A percentile compares a stretch with the other conserved stretches of the same genome.
phyloP scores from a whole-genome alignment of 2,329 filamentous ascomycete genomes.

The Fusarium oxysporum region DNA sequence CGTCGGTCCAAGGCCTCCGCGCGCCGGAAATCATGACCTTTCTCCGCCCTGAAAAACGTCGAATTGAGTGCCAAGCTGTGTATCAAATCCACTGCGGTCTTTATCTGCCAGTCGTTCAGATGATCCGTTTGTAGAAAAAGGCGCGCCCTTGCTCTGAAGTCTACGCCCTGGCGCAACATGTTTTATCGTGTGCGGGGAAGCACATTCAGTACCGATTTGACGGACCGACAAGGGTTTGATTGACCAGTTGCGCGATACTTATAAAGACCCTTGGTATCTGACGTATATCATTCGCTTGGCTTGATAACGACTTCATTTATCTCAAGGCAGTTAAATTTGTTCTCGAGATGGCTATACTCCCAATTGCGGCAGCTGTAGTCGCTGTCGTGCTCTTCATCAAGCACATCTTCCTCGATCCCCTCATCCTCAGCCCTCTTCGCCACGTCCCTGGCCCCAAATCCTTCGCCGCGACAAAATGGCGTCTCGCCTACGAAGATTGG shows the following conservation, averaged over 20 bases:
- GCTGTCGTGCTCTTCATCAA: conserved; percentile 12
- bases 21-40: neutral
- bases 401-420: conserved; percentile 14
- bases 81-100: neutral
- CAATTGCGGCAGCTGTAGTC: neutral
- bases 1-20: neutral
- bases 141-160: neutral
- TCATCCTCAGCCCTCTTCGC: conserved; percentile 13
- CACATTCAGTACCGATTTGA: neutral
- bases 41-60: neutral
- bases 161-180: neutral
- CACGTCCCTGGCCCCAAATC: conserved; percentile 51
- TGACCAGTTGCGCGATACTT: neutral
- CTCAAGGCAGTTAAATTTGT: neutral
- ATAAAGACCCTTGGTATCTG: neutral
- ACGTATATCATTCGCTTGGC: neutral
- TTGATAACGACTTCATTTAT: no score
- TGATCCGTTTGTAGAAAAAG: neutral
- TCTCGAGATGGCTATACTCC: neutral
- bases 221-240: neutral
- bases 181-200: neutral
- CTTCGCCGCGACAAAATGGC: conserved; percentile 58
- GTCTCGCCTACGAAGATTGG: conserved; percentile 59
- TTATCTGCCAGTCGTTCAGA: neutral
- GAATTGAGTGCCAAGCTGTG: neutral